Percentiles rank a stretch among this genome's conserved stretches.
phyloP scores from a whole-genome alignment of 805 yeast species.

The Candida chilensis region DNA sequence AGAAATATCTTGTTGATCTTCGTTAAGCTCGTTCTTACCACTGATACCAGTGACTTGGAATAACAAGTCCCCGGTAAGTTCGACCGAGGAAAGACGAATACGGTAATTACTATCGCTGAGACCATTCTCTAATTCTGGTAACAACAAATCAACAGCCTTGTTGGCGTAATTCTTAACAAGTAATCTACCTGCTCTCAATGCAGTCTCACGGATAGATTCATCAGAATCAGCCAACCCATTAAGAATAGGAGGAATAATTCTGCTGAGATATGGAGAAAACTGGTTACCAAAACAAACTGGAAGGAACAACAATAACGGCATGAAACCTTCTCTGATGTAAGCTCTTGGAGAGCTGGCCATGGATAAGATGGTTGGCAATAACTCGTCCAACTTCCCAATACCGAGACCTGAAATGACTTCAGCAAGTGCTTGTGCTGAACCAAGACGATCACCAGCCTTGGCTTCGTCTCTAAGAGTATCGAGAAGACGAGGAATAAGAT shows the following conservation, averaged over 20 bases:
- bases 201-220: conserved; percentile 81
- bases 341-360: conserved; percentile 61
- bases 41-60: conserved; percentile 91
- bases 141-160: conserved; percentile 82
- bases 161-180: conserved; percentile 87
- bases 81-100: conserved; percentile 88
- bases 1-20: conserved; percentile 36
- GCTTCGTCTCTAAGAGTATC: conserved; percentile 68
- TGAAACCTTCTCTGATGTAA: conserved; percentile 81
- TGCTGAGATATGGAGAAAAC: conserved; percentile 80
- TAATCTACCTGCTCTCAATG: conserved; percentile 87
- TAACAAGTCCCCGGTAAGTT: conserved; percentile 87
- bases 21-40: conserved; percentile 63
- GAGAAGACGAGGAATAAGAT: conserved; percentile 72
- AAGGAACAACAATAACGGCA: conserved; percentile 80
- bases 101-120: conserved; percentile 74
- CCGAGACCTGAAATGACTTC: conserved; percentile 95
- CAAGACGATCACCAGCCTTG: conserved; percentile 85
- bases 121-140: conserved; percentile 92
- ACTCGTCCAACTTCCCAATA: conserved; percentile 74
- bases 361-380: conserved; percentile 70
- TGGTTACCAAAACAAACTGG: conserved; percentile 94
- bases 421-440: conserved; percentile 94
- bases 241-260: conserved; percentile 86
- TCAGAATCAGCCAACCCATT: conserved; percentile 85